Conservation (phyloP, 2,329 filamentous ascomycete genomes). For the Leptosphaerulina australis region DNA sequence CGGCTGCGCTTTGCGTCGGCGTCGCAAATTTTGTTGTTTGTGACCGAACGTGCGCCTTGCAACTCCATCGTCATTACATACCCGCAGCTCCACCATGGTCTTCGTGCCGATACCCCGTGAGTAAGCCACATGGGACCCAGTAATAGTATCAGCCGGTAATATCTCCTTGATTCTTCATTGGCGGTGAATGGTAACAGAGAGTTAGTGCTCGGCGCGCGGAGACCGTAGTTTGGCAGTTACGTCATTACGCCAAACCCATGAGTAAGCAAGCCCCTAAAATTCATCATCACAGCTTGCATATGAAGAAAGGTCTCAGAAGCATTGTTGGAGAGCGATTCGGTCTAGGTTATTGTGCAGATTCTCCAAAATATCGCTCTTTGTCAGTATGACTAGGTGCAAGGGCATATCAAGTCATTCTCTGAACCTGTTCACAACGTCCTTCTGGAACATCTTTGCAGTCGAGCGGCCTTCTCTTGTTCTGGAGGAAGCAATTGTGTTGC, state of each 20-base stretch:
- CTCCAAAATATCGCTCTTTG: too few species aligned
- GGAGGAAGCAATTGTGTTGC: constrained; percentile 33
- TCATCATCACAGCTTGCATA: neutral
- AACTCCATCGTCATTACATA: neutral
- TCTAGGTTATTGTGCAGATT: too few species aligned
- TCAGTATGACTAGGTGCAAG: too few species aligned
- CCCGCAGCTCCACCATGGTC: neutral
- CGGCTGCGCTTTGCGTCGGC: constrained; percentile 10
- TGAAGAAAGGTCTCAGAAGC: neutral
- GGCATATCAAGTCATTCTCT: too few species aligned
- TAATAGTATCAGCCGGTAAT: neutral
- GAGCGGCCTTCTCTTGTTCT: constrained; percentile 28
- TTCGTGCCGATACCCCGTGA: neutral
- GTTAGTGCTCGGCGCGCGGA: neutral
- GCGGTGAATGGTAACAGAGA: neutral
- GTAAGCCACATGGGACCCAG: constrained; percentile 1
- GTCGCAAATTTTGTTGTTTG: constrained; percentile 8
- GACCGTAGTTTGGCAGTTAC: neutral
- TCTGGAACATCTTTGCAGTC: constrained; percentile 29
- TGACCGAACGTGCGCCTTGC: constrained; percentile 4
- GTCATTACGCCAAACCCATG: constrained; percentile 7
- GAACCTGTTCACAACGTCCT: constrained; percentile 20
- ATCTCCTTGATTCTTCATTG: neutral
- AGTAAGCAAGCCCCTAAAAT: constrained; percentile 1
- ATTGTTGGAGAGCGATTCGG: too few species aligned